These are phyloP conservation scores for Penicillium brevicompactum DNA, from an alignment of 2,329 filamentous ascomycete genomes.

Conservation along the genomic window DNA sequence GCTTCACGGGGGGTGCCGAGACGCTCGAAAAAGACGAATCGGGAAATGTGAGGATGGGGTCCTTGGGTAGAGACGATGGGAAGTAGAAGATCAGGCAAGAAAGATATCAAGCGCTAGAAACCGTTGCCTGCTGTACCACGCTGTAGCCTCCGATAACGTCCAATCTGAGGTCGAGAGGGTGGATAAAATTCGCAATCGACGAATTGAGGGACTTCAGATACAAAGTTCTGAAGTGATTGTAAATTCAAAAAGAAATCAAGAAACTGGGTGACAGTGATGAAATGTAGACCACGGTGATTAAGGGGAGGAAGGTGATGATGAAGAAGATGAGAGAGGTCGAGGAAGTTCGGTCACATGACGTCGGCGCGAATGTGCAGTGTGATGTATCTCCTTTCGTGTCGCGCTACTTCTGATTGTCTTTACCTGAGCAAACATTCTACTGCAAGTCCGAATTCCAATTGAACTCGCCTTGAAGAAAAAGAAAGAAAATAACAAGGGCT, in stretches of 20 bases:
- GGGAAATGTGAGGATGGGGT: slow-evolving; percentile 11
- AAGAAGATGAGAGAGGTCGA: slow-evolving; percentile 6
- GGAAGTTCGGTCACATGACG: slow-evolving; percentile 10
- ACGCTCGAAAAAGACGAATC: slow-evolving; percentile 16
- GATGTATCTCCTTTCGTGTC: slow-evolving; percentile 1
- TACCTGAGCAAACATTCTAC: neutral
- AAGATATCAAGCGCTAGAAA: slow-evolving; percentile 13
- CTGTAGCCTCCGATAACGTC: slow-evolving; percentile 13
- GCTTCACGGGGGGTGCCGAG: slow-evolving; percentile 20
- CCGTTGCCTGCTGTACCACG: slow-evolving; percentile 14
- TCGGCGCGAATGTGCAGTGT: slow-evolving; percentile 3
- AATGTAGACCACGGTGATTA: neutral
- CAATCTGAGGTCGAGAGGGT: slow-evolving; percentile 7
- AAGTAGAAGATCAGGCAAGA: slow-evolving; percentile 20
- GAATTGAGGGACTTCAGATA: neutral
- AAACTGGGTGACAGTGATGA: neutral
- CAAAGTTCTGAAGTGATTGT: neutral
- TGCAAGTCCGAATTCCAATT: neutral
- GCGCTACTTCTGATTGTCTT: slow-evolving; percentile 4
- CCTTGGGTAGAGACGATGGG: slow-evolving; percentile 21
- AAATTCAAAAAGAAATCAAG: neutral
- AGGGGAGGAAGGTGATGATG: slow-evolving; percentile 5
- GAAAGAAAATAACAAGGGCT: no score
- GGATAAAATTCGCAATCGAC: slow-evolving; percentile 1
- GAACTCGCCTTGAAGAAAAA: neutral